Conservation (phyloP, 495 filamentous ascomycete species). For the Rhypophila decipiens region DNA sequence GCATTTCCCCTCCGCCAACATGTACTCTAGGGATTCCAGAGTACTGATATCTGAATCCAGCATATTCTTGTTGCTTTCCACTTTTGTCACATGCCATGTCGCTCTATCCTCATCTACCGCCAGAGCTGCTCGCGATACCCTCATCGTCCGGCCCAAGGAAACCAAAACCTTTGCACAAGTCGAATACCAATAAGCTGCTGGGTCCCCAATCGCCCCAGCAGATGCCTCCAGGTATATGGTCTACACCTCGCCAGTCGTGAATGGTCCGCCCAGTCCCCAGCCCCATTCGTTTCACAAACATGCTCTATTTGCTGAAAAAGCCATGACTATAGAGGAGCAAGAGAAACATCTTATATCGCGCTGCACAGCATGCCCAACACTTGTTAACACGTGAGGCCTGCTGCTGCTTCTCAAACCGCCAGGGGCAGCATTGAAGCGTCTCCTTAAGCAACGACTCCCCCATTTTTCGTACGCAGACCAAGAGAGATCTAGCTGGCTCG, state of each 20-base stretch:
- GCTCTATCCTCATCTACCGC: too few species aligned
- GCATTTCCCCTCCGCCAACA: too few species aligned
- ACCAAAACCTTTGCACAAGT: too few species aligned
- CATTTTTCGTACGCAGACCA: not conserved
- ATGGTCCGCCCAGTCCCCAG: not conserved
- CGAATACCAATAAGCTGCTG: too few species aligned
- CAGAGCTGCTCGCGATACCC: too few species aligned
- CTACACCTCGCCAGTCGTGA: not conserved
- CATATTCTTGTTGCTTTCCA: too few species aligned
- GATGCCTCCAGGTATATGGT: not conserved
- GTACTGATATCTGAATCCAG: too few species aligned
- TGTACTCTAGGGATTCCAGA: too few species aligned
- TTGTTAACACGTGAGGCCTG: too few species aligned
- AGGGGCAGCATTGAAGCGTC: not conserved
- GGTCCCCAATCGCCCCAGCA: too few species aligned
- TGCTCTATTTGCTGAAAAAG: not conserved
- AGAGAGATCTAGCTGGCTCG: not conserved
- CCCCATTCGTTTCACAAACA: not conserved
- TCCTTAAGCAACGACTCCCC: not conserved
- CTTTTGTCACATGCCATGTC: too few species aligned
- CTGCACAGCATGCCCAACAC: not conserved
- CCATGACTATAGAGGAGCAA: not conserved
- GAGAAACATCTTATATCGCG: not conserved
- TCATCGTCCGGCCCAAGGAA: too few species aligned
- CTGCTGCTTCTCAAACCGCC: not conserved